Conservation (phyloP, 768 basidiomycete species). For the Favolaschia claudopus region DNA sequence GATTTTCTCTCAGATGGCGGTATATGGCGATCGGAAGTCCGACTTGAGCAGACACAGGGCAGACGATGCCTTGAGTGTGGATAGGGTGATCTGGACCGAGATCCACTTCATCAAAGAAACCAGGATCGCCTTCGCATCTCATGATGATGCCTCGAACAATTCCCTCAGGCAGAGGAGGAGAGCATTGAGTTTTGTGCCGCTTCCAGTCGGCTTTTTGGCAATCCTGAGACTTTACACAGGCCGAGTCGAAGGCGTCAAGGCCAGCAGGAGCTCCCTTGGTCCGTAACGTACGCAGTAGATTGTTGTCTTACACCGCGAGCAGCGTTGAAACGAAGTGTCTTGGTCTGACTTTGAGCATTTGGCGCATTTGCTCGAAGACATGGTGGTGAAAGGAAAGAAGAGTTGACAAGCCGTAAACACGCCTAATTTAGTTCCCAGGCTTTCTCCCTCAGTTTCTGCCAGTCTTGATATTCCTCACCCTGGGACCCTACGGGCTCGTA, state of each 20-base stretch:
- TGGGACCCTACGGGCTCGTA: too few species aligned
- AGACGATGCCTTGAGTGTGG: slow-evolving; percentile 30
- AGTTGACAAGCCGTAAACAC: background rate
- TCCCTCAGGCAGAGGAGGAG: background rate
- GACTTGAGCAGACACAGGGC: slow-evolving; percentile 35
- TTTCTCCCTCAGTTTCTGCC: background rate
- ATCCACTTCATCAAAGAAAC: slow-evolving; percentile 4
- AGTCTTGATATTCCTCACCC: too few species aligned
- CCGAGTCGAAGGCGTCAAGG: background rate
- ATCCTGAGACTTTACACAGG: slow-evolving; percentile 7
- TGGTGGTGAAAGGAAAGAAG: background rate
- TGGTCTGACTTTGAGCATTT: background rate
- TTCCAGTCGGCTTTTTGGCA: slow-evolving; percentile 10
- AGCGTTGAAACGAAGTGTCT: background rate
- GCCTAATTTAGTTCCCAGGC: background rate
- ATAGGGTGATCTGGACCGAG: slow-evolving; percentile 32
- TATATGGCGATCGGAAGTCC: slow-evolving; percentile 38
- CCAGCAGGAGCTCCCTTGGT: too few species aligned
- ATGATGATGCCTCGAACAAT: background rate
- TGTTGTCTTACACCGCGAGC: background rate
- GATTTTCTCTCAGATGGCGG: slow-evolving; percentile 32
- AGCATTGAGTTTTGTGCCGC: background rate
- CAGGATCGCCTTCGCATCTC: background rate
- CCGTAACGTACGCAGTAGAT: slow-evolving; percentile 4
- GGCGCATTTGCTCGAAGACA: background rate